phyloP scores from a whole-genome alignment of 306 rosid genomes.

The Pyrus pyrifolia region DNA sequence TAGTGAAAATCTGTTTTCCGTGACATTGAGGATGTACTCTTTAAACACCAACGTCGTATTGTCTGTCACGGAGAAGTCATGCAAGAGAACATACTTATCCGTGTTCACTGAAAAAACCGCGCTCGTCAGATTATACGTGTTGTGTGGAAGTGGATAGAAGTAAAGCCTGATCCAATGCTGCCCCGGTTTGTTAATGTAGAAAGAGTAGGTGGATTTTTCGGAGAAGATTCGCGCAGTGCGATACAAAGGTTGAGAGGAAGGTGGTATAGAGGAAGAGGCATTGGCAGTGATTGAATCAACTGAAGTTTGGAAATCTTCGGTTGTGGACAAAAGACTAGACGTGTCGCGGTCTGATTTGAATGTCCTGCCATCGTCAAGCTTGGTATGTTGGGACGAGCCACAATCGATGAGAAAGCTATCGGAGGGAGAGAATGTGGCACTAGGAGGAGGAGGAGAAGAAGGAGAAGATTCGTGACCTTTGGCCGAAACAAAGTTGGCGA shows the following conservation, averaged over 20 bases:
- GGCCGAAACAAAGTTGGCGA: slow-evolving; percentile 6
- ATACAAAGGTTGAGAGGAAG: slow-evolving; percentile 41
- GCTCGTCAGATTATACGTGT: slow-evolving; percentile 37
- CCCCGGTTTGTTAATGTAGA: slow-evolving; percentile 50
- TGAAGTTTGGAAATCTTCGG: slow-evolving; percentile 43
- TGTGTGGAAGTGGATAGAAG: slow-evolving; percentile 56
- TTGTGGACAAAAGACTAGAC: slow-evolving; percentile 47
- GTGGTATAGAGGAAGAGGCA: slow-evolving; percentile 21
- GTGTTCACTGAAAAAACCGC: slow-evolving; percentile 57
- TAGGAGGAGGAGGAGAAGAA: neutral
- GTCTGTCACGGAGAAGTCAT: slow-evolving; percentile 38
- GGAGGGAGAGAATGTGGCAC: slow-evolving; percentile 28
- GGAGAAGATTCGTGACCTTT: neutral
- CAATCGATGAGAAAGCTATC: slow-evolving; percentile 70
- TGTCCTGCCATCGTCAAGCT: slow-evolving; percentile 47
- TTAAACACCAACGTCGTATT: slow-evolving; percentile 34
- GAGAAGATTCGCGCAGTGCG: slow-evolving; percentile 48
- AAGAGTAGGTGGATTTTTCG: slow-evolving; percentile 45
- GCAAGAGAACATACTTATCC: slow-evolving; percentile 42
- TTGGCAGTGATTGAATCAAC: slow-evolving; percentile 26
- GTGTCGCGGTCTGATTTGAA: slow-evolving; percentile 73
- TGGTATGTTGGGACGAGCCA: slow-evolving; percentile 42
- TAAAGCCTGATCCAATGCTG: slow-evolving; percentile 73
- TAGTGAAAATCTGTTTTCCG: slow-evolving; percentile 41
- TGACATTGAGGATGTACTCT: slow-evolving; percentile 56